phyloP scores from a whole-genome alignment of 78 protist genomes.

The Polysphondylium violaceum region DNA sequence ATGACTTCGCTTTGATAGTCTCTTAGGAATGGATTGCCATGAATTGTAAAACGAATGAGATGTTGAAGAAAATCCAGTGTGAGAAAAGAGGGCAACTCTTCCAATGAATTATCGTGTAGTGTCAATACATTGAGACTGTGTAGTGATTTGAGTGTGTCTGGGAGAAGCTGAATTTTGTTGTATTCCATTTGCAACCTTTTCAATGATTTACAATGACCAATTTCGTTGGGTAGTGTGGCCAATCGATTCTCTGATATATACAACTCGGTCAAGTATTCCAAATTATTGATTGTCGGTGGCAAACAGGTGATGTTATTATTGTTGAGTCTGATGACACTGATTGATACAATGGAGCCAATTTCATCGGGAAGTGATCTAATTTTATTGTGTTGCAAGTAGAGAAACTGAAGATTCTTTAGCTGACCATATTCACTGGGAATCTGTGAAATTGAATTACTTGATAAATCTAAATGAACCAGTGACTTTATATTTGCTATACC shows the following conservation, averaged over 20 bases:
- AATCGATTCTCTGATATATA: slow-evolving; percentile 59
- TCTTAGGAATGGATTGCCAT: slow-evolving; percentile 30
- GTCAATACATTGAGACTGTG: slow-evolving; percentile 31
- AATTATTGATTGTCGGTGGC: slow-evolving; percentile 30
- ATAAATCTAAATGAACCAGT: slow-evolving; percentile 28
- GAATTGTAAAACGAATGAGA: slow-evolving; percentile 49
- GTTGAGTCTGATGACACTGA: slow-evolving; percentile 19
- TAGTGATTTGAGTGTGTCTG: slow-evolving; percentile 16
- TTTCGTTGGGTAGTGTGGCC: slow-evolving; percentile 40
- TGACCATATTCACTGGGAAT: slow-evolving; percentile 25
- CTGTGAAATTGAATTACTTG: slow-evolving; percentile 9
- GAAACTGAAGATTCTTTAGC: background rate
- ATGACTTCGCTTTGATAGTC: background rate
- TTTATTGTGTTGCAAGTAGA: slow-evolving; percentile 59
- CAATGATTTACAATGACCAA: slow-evolving; percentile 2
- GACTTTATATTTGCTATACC: slow-evolving; percentile 1
- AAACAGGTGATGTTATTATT: slow-evolving; percentile 36
- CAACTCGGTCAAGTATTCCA: slow-evolving; percentile 9
- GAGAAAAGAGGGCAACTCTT: slow-evolving; percentile 42
- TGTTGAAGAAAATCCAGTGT: slow-evolving; percentile 27
- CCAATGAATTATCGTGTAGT: slow-evolving; percentile 55
- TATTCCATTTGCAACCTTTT: slow-evolving; percentile 35
- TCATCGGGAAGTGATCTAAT: slow-evolving; percentile 41
- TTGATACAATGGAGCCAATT: background rate
- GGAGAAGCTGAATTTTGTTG: slow-evolving; percentile 32